Conservation (phyloP, 2,329 filamentous ascomycete genomes). For the Mycosphaerella sp. region DNA sequence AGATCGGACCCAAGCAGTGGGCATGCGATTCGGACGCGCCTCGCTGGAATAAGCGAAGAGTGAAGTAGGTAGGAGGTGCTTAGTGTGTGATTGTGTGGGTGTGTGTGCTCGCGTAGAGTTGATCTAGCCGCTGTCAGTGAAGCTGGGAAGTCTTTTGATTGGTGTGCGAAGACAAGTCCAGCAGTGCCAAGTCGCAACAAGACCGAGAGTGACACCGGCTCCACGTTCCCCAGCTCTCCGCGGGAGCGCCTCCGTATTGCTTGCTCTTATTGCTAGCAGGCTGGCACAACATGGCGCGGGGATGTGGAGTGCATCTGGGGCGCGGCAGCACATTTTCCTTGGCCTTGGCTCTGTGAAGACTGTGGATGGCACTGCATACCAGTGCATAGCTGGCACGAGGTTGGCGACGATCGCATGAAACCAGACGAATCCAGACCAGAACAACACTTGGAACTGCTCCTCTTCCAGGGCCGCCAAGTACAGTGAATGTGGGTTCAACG, state of each 20-base stretch:
- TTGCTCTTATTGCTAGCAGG: not conserved
- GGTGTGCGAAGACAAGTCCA: not conserved
- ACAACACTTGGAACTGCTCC: no score
- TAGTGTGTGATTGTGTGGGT: no score
- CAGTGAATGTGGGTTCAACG: no score
- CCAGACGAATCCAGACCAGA: no score
- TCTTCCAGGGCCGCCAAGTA: no score
- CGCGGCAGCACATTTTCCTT: no score
- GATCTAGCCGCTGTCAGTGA: no score
- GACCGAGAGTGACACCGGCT: not conserved
- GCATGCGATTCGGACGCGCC: conserved; percentile 2
- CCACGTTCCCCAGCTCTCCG: not conserved
- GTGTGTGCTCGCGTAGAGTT: no score
- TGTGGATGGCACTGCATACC: no score
- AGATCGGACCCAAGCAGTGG: conserved; percentile 8
- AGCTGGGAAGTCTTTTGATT: conserved; percentile 3
- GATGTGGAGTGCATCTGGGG: not conserved
- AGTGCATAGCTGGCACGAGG: no score
- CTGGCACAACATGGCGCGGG: not conserved
- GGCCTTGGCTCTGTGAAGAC: no score
- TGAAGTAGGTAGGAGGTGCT: not conserved
- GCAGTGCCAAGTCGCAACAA: not conserved
- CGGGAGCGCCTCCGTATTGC: not conserved
- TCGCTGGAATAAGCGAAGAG: not conserved
- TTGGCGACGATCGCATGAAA: no score